Base-by-base conservation (phyloP, 176 grass and related monocot genomes). In the Neostapfia colusana region DNA sequence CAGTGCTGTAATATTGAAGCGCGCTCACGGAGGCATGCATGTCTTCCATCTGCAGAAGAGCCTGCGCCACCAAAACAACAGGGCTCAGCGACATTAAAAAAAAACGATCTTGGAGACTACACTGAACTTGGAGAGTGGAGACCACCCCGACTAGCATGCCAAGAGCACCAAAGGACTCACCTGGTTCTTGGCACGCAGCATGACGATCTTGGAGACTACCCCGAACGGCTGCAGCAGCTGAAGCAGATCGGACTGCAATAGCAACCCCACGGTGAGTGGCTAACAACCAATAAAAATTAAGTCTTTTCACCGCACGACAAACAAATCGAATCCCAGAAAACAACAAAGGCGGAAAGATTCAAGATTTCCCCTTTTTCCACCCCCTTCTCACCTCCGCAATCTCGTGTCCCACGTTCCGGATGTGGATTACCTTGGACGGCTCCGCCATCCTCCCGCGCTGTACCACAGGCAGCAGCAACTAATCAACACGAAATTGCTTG, bases 181-280 rank as follows among this genome's bases (percentile, higher is more conserved):
- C 88, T 99, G 95, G 64, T 99, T 99, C 82, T 99, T 99, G 13
- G 89, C 85, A 41, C 91, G 91, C 77, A 99, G 80, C 87, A 99
- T 87, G 49, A 99, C 95, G 39, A 90, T 61, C 77, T 90, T 99
- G 43, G 91, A 82, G 56, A 95, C 83, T 6, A 37, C 24, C 15
- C 95, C 95, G 34, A 99, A 95, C 7, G 95, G 95, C 73, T 93
- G 91, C 74, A 99, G 49, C 78, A 99, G 90, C 88, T 95, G 91
- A 57, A 99, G 76, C 42, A 99, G 82, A 74, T 99, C 95, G 73
- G 66, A 81, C 95, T 99, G 74, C 69, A 69, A 25, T 6, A 64
- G 64, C 31, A 83, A 67, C 40, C 79, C 13, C 18, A 53, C n/a
- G 15, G 45, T 23, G 15, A 55, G n/a, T 4, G 24, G 31, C 2